phyloP scores from a whole-genome alignment of 2,329 filamentous ascomycete species.

The Pseudopithomyces maydicus region DNA sequence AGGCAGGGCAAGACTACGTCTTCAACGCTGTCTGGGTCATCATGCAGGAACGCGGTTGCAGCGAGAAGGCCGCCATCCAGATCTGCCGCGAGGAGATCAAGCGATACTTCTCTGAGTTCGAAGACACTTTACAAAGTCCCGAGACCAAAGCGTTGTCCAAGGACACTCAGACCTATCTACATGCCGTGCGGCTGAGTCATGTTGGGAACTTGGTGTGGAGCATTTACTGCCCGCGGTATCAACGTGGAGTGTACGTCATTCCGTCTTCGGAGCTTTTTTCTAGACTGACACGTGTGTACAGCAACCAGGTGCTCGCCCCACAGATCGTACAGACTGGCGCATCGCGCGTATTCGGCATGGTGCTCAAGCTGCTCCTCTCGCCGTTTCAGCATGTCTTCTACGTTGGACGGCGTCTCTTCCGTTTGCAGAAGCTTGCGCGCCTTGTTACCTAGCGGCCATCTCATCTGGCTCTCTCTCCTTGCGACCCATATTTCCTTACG shows the following conservation, averaged over 20 bases:
- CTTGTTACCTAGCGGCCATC: background rate
- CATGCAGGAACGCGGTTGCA: constrained; percentile 42
- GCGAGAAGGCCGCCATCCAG: constrained; percentile 32
- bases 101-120: constrained; percentile 22
- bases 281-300: background rate
- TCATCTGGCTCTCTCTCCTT: no score
- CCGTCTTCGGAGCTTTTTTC: background rate
- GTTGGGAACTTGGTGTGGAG: constrained; percentile 46
- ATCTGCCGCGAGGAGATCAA: constrained; percentile 25
- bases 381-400: constrained; percentile 1
- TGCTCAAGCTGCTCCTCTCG: background rate
- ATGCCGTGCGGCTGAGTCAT: constrained; percentile 36
- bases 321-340: background rate
- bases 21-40: constrained; percentile 50
- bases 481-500: no score
- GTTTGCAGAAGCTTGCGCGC: background rate
- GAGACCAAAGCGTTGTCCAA: constrained; percentile 11
- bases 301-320: background rate
- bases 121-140: constrained; percentile 18
- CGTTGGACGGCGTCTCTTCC: background rate
- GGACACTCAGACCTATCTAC: constrained; percentile 35
- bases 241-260: constrained; percentile 2
- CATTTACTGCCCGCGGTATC: constrained; percentile 42
- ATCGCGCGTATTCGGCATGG: background rate
- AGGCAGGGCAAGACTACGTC: constrained; percentile 31